phyloP scores from a whole-genome alignment of 768 basidiomycete genomes.

The Candolleomyces efflorescens region DNA sequence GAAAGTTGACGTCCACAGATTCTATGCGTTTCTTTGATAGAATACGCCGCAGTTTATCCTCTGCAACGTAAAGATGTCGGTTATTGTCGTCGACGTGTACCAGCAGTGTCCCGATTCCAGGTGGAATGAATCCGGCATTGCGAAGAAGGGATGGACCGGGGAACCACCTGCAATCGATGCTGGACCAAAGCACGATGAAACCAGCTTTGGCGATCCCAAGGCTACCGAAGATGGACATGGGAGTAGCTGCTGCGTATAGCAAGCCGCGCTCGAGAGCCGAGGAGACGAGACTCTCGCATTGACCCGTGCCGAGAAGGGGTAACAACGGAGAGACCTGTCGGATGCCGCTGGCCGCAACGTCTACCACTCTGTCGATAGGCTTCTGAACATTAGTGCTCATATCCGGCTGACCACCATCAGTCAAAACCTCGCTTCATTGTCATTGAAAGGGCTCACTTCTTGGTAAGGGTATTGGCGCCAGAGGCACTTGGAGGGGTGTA shows the following conservation, averaged over 20 bases:
- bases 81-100: neutral
- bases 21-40: neutral
- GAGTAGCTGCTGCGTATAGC: conserved; percentile 20
- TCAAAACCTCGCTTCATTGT: too few relatives aligned
- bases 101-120: neutral
- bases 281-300: conserved; percentile 17
- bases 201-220: conserved; percentile 18
- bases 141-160: neutral
- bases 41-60: neutral
- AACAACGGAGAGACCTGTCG: conserved; percentile 21
- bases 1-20: neutral
- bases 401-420: too few relatives aligned
- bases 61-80: neutral
- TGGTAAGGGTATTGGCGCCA: too few relatives aligned
- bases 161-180: conserved; percentile 3
- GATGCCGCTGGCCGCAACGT: conserved; percentile 13
- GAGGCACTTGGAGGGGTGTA: too few relatives aligned
- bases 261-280: conserved; percentile 16
- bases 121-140: neutral
- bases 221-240: conserved; percentile 20
- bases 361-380: neutral
- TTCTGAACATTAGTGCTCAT: neutral
- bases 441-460: too few relatives aligned
- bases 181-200: conserved; percentile 12
- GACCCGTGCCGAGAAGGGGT: conserved; percentile 19